A percentile compares a stretch with the other conserved stretches of the same genome.
Evolutionary conservation across 768 basidiomycete genomes (phyloP).

Genomic region (Suillus spraguei): DNA sequence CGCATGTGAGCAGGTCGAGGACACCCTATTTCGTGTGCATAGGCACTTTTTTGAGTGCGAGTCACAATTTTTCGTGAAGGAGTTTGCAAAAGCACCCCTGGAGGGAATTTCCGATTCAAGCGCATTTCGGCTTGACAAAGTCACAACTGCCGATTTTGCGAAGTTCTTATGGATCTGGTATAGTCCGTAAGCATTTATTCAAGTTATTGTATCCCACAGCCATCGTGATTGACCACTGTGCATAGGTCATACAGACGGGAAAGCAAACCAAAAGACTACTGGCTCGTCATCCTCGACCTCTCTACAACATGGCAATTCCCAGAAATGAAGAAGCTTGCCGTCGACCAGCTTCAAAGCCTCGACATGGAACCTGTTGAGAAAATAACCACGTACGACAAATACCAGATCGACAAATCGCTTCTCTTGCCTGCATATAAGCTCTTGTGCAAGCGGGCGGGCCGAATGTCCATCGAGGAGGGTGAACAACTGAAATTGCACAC

Average conservation of each 20-base stretch:
- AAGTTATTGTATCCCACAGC: neutral
- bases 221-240: neutral
- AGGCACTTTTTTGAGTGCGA: constrained; percentile 33
- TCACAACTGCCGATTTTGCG: constrained; percentile 42
- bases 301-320: constrained; percentile 57
- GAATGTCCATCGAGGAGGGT: constrained; percentile 59
- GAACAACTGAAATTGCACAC: constrained; percentile 57
- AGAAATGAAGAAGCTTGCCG: constrained; percentile 50
- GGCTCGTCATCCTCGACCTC: constrained; percentile 56
- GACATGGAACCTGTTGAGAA: constrained; percentile 51
- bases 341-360: constrained; percentile 56
- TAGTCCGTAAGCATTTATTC: constrained; percentile 42
- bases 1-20: neutral
- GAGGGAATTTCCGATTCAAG: neutral
- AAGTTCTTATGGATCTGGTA: constrained; percentile 58
- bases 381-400: constrained; percentile 57
- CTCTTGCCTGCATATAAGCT: constrained; percentile 56
- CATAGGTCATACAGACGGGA: constrained; percentile 56
- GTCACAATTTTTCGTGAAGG: constrained; percentile 31
- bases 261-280: constrained; percentile 48
- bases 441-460: constrained; percentile 52
- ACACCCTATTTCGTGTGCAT: neutral
- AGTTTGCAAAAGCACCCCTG: constrained; percentile 19
- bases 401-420: constrained; percentile 47
- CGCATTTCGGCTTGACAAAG: constrained; percentile 22